Base-by-base conservation (phyloP, 768 basidiomycete species). In the Pluteus cervinus region DNA sequence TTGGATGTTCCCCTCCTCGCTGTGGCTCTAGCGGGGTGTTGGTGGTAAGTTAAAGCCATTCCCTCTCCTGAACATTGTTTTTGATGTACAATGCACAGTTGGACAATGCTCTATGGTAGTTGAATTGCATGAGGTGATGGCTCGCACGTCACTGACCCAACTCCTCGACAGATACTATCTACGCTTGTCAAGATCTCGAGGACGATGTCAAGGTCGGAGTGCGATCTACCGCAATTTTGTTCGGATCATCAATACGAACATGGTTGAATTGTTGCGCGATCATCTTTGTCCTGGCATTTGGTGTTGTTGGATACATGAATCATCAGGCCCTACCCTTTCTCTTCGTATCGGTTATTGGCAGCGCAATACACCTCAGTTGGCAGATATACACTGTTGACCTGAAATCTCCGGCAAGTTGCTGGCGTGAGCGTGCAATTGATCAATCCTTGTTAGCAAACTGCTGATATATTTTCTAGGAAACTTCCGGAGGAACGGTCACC, bases 141-240 rank as follows among this genome's bases (percentile, higher is more conserved):
- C 26, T 9, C 26, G 26, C 26, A 28, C 7, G n/a, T 14, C 26
- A 21, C 9, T 21, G 4, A 32, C 25, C 33, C 37, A 7, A 20
- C 9, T 15, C 24, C 5, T 30, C 10, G 15, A 17, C 29, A 56
- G 71, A 85, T 54, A 81, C 81, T 6, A 78, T 83, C 42, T 88
- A 89, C 52, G 85, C 82, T 12, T 86, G 81, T 53, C 75, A 86
- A 63, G 86, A 89, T 56, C 79, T 81, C 39, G 57, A 68, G 39
- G 86, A 87, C 60, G 86, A 88, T 55, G 56, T 79, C 26, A 69
- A 74, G 35, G 77, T 75, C 39, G 81, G 81, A n/a, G 76, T 87
- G 26, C 75, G 78, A 43, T 87, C 83, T 5, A 87, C 82, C 17
- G 85, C 86, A 0, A 71, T 87, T 29, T 66, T 84, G 10, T 85